phyloP scores from a whole-genome alignment of 1,284 basidiomycete genomes.

The Austroboletus olivaceoglutinosus region DNA sequence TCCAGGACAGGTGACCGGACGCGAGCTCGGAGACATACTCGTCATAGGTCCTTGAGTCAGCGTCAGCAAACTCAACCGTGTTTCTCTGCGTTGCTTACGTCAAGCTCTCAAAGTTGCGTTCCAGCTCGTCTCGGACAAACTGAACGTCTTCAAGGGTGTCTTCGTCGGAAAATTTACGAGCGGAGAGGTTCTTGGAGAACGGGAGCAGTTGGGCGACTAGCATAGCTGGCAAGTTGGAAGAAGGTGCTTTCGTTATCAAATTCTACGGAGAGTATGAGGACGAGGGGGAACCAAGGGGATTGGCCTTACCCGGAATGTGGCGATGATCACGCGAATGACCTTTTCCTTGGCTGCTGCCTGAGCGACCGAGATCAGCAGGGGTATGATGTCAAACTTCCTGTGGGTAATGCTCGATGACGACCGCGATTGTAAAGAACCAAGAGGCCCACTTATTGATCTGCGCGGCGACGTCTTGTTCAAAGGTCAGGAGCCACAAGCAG shows the following conservation, averaged over 20 bases:
- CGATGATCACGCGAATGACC: conserved; percentile 91
- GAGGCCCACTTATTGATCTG: conserved; percentile 71
- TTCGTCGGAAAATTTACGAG: conserved; percentile 92
- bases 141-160: conserved; percentile 91
- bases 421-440: not conserved
- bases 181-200: conserved; percentile 80
- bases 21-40: conserved; percentile 91
- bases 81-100: conserved; percentile 54
- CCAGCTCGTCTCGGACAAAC: conserved; percentile 81
- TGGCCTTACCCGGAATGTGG: conserved; percentile 75
- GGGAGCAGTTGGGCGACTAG: conserved; percentile 85
- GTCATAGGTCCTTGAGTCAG: conserved; percentile 79
- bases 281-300: not conserved
- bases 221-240: conserved; percentile 88
- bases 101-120: conserved; percentile 79
- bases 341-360: conserved; percentile 96
- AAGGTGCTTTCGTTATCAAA: conserved; percentile 78
- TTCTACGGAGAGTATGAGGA: conserved; percentile 55
- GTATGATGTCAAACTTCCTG: conserved; percentile 88
- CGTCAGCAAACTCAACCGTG: not conserved
- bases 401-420: not conserved
- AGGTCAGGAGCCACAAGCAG: conserved; percentile 93
- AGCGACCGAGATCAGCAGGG: conserved; percentile 83
- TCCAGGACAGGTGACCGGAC: conserved; percentile 91
- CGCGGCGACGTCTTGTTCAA: conserved; percentile 81